Evolutionary conservation across 1,284 basidiomycete species (phyloP), one percentile per base, ranked within the genome.

Genomic region (Papiliotrema fonsecae): DNA sequence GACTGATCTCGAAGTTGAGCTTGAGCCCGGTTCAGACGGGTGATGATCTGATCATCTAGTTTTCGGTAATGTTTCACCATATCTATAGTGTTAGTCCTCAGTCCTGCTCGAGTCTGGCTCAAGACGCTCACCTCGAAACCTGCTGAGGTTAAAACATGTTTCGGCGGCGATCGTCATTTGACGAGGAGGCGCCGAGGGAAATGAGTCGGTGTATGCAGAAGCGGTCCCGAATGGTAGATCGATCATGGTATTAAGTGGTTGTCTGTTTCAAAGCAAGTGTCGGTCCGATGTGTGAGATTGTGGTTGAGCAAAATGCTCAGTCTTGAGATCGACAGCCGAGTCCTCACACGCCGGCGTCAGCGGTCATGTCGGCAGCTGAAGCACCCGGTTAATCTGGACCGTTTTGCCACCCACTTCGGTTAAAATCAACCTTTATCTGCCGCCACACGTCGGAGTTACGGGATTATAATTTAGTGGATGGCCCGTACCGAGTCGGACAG

Each of bases 21-120:
- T 52, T 79, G 82, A 13, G 87, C 86, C 44, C 89, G 82, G 67
- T 92, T 92, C 46, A 91, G 72, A 22, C 89, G 79, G 79, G 88
- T 88, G 41, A 81, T 83, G 56, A 93, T 85, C 48, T 72, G 71
- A 67, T 93, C 89, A 71, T 93, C 89, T 6, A 92, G 76, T 60
- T 80, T 84, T 58, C 89, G 80, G 69, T 92, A 91, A 70, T 92
- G 87, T 64, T 79, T 82, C 71, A 92, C 79, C 61, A 91, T 81
- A 57, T 89, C 89, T 93, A 65, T 31, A 11, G 19, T 43, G 24
- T 46, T 49, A 26, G 55, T 37, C 25, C 25, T 38, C 9, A 13
- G n/a, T 16, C 27, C 22, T 16, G 26, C 14, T 36, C 18, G 25
- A 27, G 22, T 18, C n/a, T 39, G 6, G 28, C 16, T n/a, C 14